Evolutionary conservation across 345 rosid species (phyloP), one percentile per base, ranked within the genome.

Genomic region (Eutrema japonicum): DNA sequence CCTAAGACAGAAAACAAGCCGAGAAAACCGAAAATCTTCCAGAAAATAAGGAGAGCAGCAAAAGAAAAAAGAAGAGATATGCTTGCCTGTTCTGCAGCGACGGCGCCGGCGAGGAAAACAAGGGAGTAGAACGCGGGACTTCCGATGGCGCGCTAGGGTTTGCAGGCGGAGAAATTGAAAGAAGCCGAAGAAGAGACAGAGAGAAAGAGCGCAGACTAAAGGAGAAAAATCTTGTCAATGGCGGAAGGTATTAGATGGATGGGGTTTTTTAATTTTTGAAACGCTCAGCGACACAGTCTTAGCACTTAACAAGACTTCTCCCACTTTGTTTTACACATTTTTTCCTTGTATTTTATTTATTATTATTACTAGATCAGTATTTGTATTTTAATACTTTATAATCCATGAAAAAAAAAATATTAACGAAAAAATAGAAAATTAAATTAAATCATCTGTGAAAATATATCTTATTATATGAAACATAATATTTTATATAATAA

Each of bases 41-140:
- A 2, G 42, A 54, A 54, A 42, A 11, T 36, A 37, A 6, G 8
- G 59, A 55, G 65, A 37, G 51, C 48, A 30, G 59, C 46, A 18
- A 32, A 47, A 37, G 8, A 4, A 16, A 40, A 7, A 10, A 41
- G 29, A 27, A 35, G 37, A 12, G 10, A 49, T 35, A 12, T 6
- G 54, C 32, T 75, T 75, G 48, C 78, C 64, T 60, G 54, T 58
- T 49, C 47, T 37, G 67, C 45, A 49, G 63, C 11, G 48, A 58
- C 47, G 57, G 45, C 9, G 60, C 52, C 51, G 60, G 50, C 7
- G 26, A 54, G 6, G 67, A 47, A 8, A 36, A 18, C 4, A 13
- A 27, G 22, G 33, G n/a, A 7, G 11, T 18, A 71, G 60, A 40
- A 49, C n/a, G 71, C 7, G 56, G 52, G 32, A 22, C 3, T 58